phyloP scores from a whole-genome alignment of 2,329 filamentous ascomycete species.

The Aspergillus uvarum region DNA sequence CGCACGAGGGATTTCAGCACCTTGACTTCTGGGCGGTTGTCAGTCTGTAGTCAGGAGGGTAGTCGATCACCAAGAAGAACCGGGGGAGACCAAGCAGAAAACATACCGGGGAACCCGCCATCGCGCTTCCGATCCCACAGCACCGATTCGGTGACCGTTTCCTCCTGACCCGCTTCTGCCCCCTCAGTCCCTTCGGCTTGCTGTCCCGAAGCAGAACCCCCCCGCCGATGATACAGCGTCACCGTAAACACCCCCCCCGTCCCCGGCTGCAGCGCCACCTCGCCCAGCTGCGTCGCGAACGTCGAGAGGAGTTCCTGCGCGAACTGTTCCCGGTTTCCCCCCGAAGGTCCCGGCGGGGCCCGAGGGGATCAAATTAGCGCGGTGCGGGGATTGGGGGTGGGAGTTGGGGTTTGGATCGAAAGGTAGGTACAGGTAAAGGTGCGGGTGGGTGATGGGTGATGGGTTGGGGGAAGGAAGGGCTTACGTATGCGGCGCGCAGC shows the following conservation, averaged over 20 bases:
- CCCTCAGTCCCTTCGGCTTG: constrained; percentile 1
- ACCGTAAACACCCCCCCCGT: constrained; percentile 84
- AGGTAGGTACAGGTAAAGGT: not conserved
- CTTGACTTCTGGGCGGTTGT: constrained; percentile 66
- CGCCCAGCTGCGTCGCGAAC: constrained; percentile 78
- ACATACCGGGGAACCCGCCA: constrained; percentile 76
- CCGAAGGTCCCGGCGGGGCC: too few species aligned
- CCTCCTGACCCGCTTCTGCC: constrained; percentile 28
- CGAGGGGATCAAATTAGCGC: too few species aligned
- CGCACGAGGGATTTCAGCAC: constrained; percentile 81
- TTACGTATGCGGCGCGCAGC: constrained; percentile 79
- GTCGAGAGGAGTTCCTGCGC: constrained; percentile 94
- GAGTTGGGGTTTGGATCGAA: not conserved
- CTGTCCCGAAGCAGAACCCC: not conserved
- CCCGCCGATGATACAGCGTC: constrained; percentile 52
- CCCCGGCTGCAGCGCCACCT: constrained; percentile 80
- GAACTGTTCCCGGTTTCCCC: constrained; percentile 56
- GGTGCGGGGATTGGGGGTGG: too few species aligned
- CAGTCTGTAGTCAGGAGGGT: not conserved
- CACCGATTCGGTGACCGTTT: constrained; percentile 45
- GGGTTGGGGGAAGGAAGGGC: constrained; percentile 23
- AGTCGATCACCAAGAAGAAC: too few species aligned
- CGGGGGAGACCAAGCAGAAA: not conserved
- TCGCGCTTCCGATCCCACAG: constrained; percentile 88
- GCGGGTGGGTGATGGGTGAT: not conserved